phyloP scores from a whole-genome alignment of 257 asterid species.

The Perilla frutescens region DNA sequence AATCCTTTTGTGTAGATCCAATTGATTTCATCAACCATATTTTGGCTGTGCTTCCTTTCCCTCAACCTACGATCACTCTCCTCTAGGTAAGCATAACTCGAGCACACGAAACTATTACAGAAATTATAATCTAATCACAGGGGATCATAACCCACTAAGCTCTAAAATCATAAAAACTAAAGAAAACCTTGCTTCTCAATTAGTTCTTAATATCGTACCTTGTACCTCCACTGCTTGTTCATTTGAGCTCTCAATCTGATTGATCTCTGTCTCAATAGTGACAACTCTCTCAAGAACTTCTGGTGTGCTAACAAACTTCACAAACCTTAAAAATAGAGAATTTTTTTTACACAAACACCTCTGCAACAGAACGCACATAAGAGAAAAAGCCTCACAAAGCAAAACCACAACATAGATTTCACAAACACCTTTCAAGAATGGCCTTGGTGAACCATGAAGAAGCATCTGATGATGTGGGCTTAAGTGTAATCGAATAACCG shows the following conservation, averaged over 20 bases:
- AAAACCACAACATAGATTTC: neutral
- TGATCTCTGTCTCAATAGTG: slow-evolving; percentile 71
- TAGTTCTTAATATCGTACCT: slow-evolving; percentile 41
- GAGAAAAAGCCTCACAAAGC: neutral
- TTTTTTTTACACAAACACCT: neutral
- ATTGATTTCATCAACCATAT: slow-evolving; percentile 7
- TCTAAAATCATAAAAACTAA: neutral
- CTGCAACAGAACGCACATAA: neutral
- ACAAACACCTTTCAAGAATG: slow-evolving; percentile 64
- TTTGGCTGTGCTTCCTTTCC: neutral
- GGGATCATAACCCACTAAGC: neutral
- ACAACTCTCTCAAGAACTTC: slow-evolving; percentile 86
- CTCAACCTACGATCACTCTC: slow-evolving; percentile 10
- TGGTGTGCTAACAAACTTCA: slow-evolving; percentile 80
- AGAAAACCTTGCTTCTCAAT: slow-evolving; percentile 4
- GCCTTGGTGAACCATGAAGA: slow-evolving; percentile 77
- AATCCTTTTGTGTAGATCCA: slow-evolving; percentile 3
- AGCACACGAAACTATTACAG: neutral
- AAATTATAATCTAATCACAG: neutral
- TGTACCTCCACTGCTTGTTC: slow-evolving; percentile 49
- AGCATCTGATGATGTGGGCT: slow-evolving; percentile 46
- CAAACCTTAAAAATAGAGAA: slow-evolving; percentile 56
- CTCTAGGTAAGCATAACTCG: neutral
- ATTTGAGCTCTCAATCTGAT: slow-evolving; percentile 73
- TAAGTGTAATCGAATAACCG: slow-evolving; percentile 76